Evolutionary conservation across 768 basidiomycete species (phyloP).

Genomic region (Boletus barrowsii): DNA sequence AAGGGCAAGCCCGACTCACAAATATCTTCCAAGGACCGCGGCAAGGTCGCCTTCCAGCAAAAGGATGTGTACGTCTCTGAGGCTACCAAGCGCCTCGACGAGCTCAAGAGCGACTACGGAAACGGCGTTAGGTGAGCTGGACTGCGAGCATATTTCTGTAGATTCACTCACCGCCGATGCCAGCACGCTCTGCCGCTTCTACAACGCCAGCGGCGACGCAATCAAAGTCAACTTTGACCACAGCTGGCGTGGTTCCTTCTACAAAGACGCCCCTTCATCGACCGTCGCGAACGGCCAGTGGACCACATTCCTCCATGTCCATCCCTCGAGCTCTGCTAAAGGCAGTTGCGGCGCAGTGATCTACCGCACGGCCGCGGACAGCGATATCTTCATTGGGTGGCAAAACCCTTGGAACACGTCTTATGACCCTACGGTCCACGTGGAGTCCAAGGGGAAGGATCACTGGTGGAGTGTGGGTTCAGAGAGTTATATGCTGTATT

Average conservation of each 20-base stretch:
- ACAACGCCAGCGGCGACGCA: neutral
- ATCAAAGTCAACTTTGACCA: neutral
- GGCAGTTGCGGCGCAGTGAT: neutral
- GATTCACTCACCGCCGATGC: neutral
- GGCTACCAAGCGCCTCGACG: neutral
- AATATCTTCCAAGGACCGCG: neutral
- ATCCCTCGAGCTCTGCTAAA: neutral
- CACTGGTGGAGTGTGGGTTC: neutral
- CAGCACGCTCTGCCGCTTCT: neutral
- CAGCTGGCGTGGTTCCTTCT: neutral
- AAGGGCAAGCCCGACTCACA: neutral
- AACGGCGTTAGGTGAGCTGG: neutral
- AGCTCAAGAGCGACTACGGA: slow-evolving; percentile 1
- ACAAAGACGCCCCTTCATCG: neutral
- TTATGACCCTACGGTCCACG: neutral
- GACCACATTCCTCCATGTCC: neutral
- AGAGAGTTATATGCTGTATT: neutral
- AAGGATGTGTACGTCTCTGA: neutral
- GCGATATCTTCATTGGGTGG: neutral
- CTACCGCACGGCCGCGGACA: neutral
- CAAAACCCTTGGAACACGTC: neutral
- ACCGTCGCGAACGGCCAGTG: neutral
- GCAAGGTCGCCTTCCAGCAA: neutral
- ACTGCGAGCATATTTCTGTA: neutral
- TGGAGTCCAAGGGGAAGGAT: neutral